Evolutionary conservation across 768 basidiomycete genomes (phyloP), one percentile per base, ranked within the genome.

Genomic region (Xerocomus spinulosus): DNA sequence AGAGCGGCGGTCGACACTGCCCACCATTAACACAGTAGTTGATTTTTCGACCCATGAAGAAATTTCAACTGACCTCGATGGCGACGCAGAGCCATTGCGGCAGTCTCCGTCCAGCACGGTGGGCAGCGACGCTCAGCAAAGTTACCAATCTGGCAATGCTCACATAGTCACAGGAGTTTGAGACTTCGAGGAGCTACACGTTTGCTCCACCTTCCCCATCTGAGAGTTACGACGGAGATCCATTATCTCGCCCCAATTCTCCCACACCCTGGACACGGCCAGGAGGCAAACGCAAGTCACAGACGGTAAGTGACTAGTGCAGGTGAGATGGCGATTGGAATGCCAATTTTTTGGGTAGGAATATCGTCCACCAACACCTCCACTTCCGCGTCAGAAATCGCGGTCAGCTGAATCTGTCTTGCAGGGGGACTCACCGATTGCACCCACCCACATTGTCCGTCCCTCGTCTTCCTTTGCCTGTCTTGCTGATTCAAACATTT

Each of bases 291-390:
- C 59, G 59, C 53, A 66, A 54, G 42, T 48, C 52, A 36, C 66
- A 60, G 44, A 51, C 45, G 7, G 68, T 68, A 50, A 50, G 66
- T 50, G 41, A 38, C 23, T 18, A 24, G 34, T 44, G 2, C 10
- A 17, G 29, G 38, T 43, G 29, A 37, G 41, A 44, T 41, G n/a
- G 25, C 17, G 14, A 39, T 39, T 12, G 23, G 25, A 17, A 42
- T 46, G 51, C 43, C 47, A 30, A 38, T 34, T 26, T 33, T 57
- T 14, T 41, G 35, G 2, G 4, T 46, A 80, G 80, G 62, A 70
- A 28, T 81, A 78, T 59, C 73, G 80, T n/a, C 78, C 80, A 36
- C 80, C 80, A 5, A 81, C 80, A 1, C 80, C 80, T 3, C 80
- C 80, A 23, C 62, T 79, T 21, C 72, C 70, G 28, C 63, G 67